A percentile compares a stretch with the other conserved stretches of the same genome.
These are phyloP conservation scores for Phytophthora uliginosa DNA, from an alignment of 352 stramenopile species.

Conservation along the genomic window DNA sequence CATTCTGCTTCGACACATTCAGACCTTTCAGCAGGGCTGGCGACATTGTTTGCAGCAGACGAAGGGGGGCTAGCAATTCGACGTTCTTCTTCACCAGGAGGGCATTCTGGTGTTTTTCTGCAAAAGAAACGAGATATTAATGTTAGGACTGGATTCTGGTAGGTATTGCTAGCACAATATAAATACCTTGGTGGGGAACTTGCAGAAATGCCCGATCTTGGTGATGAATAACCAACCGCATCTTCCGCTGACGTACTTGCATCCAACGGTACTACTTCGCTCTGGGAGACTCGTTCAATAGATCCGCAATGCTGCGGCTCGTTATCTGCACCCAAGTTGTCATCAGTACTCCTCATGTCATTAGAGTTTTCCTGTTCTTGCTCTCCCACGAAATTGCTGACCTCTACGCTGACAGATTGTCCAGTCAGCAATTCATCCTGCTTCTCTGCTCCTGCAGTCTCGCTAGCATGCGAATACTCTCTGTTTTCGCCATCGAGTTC, in stretches of 20 bases:
- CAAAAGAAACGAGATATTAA: slow-evolving; percentile 7
- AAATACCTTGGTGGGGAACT: slow-evolving; percentile 32
- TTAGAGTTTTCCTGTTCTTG: slow-evolving; percentile 10
- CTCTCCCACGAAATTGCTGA: slow-evolving; percentile 1
- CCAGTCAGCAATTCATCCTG: slow-evolving; percentile 2
- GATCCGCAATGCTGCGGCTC: slow-evolving; percentile 8
- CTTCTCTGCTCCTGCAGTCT: slow-evolving; percentile 3
- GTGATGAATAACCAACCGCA: background rate
- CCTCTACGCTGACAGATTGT: background rate
- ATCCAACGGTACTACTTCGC: slow-evolving; percentile 17
- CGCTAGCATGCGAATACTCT: background rate
- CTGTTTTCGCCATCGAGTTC: slow-evolving; percentile 1
- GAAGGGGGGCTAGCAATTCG: slow-evolving; percentile 18
- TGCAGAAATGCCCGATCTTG: background rate
- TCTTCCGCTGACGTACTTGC: background rate
- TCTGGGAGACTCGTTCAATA: slow-evolving; percentile 4
- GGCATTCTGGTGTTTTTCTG: slow-evolving; percentile 16
- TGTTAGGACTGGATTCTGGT: background rate
- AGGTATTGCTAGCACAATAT: background rate
- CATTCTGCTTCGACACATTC: background rate
- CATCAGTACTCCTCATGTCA: background rate
- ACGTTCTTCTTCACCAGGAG: slow-evolving; percentile 9
- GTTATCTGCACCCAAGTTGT: background rate
- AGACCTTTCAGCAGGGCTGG: background rate
- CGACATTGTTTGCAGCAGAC: slow-evolving; percentile 3